Conservation (phyloP, 352 stramenopile species). For the Plasmopara muralis region DNA sequence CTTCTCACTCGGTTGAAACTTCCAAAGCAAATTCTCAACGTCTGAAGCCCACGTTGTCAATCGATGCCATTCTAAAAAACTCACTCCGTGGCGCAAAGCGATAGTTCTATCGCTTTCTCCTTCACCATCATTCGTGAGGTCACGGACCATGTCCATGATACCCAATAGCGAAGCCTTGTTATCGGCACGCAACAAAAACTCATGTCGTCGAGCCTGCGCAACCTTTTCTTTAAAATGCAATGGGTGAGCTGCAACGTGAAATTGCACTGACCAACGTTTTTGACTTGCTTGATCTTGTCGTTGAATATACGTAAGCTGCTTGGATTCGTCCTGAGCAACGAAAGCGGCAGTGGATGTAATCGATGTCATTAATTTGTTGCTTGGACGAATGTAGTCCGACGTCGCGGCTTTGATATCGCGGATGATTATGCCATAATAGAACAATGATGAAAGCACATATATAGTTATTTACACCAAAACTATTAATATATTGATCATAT, state of each 20-base stretch:
- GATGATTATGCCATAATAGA: no score
- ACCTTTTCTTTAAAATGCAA: slow-evolving; percentile 41
- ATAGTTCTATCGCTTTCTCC: slow-evolving; percentile 1
- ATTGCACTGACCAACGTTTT: slow-evolving; percentile 45
- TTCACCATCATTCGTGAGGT: slow-evolving; percentile 23
- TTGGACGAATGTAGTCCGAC: no score
- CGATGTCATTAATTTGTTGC: no score
- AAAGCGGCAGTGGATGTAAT: no score
- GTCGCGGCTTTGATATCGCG: no score
- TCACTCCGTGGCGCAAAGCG: slow-evolving; percentile 16
- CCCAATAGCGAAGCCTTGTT: slow-evolving; percentile 37
- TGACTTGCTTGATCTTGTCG: slow-evolving; percentile 37
- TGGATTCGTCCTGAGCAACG: slow-evolving; percentile 28
- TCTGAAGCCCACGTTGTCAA: slow-evolving; percentile 35
- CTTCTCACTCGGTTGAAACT: slow-evolving; percentile 44
- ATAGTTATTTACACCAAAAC: no score
- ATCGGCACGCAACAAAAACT: slow-evolving; percentile 44
- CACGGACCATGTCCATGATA: slow-evolving; percentile 38
- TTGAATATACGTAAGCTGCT: slow-evolving; percentile 47
- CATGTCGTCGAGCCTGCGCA: slow-evolving; percentile 37
- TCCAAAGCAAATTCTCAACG: slow-evolving; percentile 30
- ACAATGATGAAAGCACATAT: no score
- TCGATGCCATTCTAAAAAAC: slow-evolving; percentile 48
- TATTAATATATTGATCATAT: no score
- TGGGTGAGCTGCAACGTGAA: slow-evolving; percentile 27